Percentiles rank a stretch among this genome's conserved stretches.
Conservation (phyloP, 2,329 filamentous ascomycete genomes). For the Arthrobotrys musiformis region DNA sequence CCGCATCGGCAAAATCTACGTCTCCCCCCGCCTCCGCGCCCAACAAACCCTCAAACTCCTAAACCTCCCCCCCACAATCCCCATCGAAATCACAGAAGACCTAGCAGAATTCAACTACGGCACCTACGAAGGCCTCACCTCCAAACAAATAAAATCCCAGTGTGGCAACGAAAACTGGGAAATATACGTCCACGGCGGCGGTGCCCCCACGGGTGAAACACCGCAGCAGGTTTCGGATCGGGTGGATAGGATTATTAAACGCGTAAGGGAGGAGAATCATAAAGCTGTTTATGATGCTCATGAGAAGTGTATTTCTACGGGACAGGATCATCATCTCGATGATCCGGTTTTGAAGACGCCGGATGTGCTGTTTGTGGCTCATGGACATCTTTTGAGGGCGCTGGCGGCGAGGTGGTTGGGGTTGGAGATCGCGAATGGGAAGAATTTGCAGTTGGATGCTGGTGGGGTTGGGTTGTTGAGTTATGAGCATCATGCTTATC, state of each 20-base stretch:
- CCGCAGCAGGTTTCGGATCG: constrained; percentile 78
- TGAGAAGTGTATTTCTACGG: constrained; percentile 62
- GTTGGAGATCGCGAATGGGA: constrained; percentile 77
- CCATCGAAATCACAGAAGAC: constrained; percentile 75
- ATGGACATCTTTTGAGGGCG: constrained; percentile 87
- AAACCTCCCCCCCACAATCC: constrained; percentile 70
- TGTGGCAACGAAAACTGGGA: constrained; percentile 64
- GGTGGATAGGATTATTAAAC: constrained; percentile 78
- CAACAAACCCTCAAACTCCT: constrained; percentile 91
- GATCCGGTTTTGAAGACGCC: constrained; percentile 63
- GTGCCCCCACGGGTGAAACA: constrained; percentile 72
- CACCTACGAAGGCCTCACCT: constrained; percentile 84
- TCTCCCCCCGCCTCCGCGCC: constrained; percentile 84
- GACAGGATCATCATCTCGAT: constrained; percentile 62
- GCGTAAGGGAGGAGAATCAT: constrained; percentile 77
- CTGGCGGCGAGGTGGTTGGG: constrained; percentile 88
- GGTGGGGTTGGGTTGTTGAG: constrained; percentile 77
- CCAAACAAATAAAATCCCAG: constrained; percentile 72
- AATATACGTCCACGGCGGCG: constrained; percentile 51
- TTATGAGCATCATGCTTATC: constrained; percentile 81
- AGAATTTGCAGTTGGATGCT: constrained; percentile 84
- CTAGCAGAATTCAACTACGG: constrained; percentile 90
- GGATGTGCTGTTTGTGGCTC: constrained; percentile 83
- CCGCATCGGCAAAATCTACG: constrained; percentile 71
- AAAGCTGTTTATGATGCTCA: constrained; percentile 69